Evolutionary conservation across 2,329 filamentous ascomycete species (phyloP).

Genomic region (Colletotrichum phormii): DNA sequence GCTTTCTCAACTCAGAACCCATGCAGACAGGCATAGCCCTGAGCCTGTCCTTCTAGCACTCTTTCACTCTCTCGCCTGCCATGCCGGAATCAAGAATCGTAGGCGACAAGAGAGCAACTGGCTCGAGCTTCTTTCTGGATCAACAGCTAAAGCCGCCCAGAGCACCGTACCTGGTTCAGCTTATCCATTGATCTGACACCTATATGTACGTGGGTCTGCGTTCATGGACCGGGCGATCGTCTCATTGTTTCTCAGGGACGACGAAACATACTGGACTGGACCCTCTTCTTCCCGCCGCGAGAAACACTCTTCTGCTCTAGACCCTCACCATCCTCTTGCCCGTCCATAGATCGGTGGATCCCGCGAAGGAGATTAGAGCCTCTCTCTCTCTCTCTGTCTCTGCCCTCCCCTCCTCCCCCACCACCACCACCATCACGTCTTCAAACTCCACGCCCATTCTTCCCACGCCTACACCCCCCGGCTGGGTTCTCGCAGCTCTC

Average conservation of each 20-base stretch:
- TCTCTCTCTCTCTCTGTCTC: slow-evolving; percentile 28
- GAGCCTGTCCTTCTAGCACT: not conserved
- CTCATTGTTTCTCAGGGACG: slow-evolving; percentile 39
- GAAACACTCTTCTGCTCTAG: slow-evolving; percentile 20
- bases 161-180: slow-evolving; percentile 30
- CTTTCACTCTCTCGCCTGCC: not conserved
- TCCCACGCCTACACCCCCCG: slow-evolving; percentile 25
- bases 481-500: slow-evolving; percentile 9
- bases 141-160: slow-evolving; percentile 17
- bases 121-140: slow-evolving; percentile 28
- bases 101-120: slow-evolving; percentile 7
- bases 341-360: slow-evolving; percentile 18
- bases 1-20: slow-evolving; percentile 2
- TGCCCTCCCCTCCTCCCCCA: not conserved
- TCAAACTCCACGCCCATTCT: slow-evolving; percentile 30
- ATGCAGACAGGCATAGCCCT: slow-evolving; percentile 2
- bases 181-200: slow-evolving; percentile 29
- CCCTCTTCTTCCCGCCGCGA: slow-evolving; percentile 17
- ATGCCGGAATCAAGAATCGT: not conserved
- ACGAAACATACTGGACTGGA: slow-evolving; percentile 36
- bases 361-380: slow-evolving; percentile 31
- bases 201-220: slow-evolving; percentile 33
- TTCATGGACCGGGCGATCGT: slow-evolving; percentile 36
- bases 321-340: not conserved
- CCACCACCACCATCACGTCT: slow-evolving; percentile 3